These are phyloP conservation scores for Triticum dicoccoides DNA, from an alignment of 176 grass and related monocot genomes.

Conservation along the genomic window DNA sequence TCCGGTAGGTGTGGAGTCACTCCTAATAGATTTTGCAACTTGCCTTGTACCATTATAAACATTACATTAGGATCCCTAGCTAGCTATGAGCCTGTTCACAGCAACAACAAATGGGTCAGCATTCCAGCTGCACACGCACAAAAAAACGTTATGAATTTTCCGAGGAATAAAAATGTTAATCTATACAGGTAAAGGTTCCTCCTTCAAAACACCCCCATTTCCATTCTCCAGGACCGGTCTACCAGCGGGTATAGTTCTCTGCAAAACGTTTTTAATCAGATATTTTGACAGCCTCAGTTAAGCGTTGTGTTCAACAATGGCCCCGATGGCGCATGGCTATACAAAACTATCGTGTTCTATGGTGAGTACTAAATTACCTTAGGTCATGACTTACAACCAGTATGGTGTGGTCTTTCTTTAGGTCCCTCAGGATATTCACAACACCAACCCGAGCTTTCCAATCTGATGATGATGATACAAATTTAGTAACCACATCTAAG, in stretches of 20 bases:
- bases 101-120: neutral
- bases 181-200: slow-evolving; percentile 60
- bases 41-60: too few species aligned
- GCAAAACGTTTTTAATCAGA: slow-evolving; percentile 26
- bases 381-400: slow-evolving; percentile 90
- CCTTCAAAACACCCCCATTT: slow-evolving; percentile 66
- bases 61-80: too few species aligned
- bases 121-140: neutral
- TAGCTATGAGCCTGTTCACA: too few species aligned
- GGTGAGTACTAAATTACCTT: slow-evolving; percentile 47
- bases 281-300: neutral
- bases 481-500: neutral
- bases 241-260: slow-evolving; percentile 78
- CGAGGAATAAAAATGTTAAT: neutral
- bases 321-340: too few species aligned
- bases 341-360: neutral
- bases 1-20: too few species aligned
- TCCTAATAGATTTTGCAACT: too few species aligned
- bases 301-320: neutral
- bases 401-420: slow-evolving; percentile 75
- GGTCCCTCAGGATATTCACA: slow-evolving; percentile 73
- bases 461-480: slow-evolving; percentile 42
- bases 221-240: slow-evolving; percentile 84
- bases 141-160: too few species aligned
- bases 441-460: slow-evolving; percentile 91